These are phyloP conservation scores for Podospora conica DNA, from an alignment of 495 filamentous ascomycete genomes.

Conservation along the genomic window DNA sequence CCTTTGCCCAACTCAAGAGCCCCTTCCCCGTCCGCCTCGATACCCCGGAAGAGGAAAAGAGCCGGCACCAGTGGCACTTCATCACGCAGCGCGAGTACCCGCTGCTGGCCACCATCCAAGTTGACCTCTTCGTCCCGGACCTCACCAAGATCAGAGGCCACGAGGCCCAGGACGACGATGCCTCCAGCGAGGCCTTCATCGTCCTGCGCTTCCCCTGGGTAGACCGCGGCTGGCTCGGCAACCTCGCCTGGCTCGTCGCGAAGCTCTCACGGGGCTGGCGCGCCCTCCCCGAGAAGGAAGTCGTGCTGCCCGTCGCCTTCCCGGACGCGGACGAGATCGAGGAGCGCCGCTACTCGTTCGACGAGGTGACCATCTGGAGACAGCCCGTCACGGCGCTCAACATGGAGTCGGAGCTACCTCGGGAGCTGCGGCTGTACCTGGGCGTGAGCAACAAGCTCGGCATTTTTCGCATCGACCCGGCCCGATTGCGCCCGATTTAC, in stretches of 20 bases:
- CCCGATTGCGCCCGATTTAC: conserved; percentile 58
- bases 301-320: conserved; percentile 59
- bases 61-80: conserved; percentile 62
- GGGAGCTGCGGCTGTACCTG: conserved; percentile 51
- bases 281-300: conserved; percentile 44
- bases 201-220: conserved; percentile 56
- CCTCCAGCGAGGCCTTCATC: conserved; percentile 49
- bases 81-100: conserved; percentile 75
- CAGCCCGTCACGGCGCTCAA: conserved; percentile 59
- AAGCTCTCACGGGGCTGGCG: conserved; percentile 39
- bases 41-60: conserved; percentile 36
- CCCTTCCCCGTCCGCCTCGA: conserved; percentile 41
- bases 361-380: conserved; percentile 72
- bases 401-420: conserved; percentile 46
- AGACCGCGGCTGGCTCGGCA: conserved; percentile 39
- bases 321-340: conserved; percentile 50
- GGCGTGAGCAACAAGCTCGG: conserved; percentile 59
- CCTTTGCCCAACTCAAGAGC: conserved; percentile 63
- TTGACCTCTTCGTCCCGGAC: conserved; percentile 78
- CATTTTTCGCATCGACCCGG: conserved; percentile 65
- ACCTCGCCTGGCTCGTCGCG: conserved; percentile 33
- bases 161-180: conserved; percentile 17
- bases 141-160: conserved; percentile 41
- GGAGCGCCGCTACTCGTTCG: conserved; percentile 50
- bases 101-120: conserved; percentile 62